Evolutionary conservation across 352 stramenopile genomes (phyloP), one percentile per base, ranked within the genome.

Genomic region (Hyaloperonospora arabidopsidis): DNA sequence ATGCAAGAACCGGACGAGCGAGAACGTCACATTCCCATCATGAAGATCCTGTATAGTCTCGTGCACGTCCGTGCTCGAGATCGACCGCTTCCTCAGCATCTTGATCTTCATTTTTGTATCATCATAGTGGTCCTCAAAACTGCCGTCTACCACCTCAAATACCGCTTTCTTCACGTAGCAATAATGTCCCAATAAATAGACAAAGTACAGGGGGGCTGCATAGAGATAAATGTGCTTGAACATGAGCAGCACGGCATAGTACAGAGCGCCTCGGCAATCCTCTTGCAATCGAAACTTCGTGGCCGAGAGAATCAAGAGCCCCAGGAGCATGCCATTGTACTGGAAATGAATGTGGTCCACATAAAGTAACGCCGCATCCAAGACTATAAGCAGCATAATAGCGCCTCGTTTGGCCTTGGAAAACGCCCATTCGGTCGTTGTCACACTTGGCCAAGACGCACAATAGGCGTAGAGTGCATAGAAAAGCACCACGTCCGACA

Each of bases 321-420:
- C 95, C 6, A 98, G 73, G 15, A 99, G 67, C 78, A 98, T 94
- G 13, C 95, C 95, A 66, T 99, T 99, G 81, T 99, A 99, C 69
- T 99, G 96, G 77, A 99, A 99, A 70, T 99, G 97, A 36, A 99
- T 93, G 75, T 99, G 95, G 75, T 99, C 97, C 32, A 99, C 80
- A 61, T 97, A 89, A 7, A 99, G 67, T 34, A 99, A 67, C 2
- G 89, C 93, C 5, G 93, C 81, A 72, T 98, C 96, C 17, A 97
- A 76, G 25, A 96, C 70, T 35, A 95, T 91, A 19, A 98, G 65
- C 12, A 93, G 47, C 69, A 97, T 74, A 40, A 95, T 64, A 7
- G 84, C 71, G 12, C 84, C 55, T 6, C 72, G 55, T 59, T 91
- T 91, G 36, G 72, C 67, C 23, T 53, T 60, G 13, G 74, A 82